Base-by-base conservation (phyloP, 2,329 filamentous ascomycete species). In the Cercospora sp. region DNA sequence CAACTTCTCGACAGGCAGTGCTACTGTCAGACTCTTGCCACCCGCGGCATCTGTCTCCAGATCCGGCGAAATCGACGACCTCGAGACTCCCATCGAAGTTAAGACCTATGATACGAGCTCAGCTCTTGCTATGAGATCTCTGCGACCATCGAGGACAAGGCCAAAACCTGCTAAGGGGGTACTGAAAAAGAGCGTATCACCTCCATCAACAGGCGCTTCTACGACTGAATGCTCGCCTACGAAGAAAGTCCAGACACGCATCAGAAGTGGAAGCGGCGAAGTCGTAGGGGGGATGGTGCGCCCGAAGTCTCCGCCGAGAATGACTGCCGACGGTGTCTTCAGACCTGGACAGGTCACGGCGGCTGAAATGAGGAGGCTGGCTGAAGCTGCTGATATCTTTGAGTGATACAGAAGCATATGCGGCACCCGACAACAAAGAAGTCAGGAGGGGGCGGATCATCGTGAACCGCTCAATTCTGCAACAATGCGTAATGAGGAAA, bases 101-200 rank as follows among this genome's bases (percentile, higher is more conserved):
- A 68, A 53, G 48, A 61, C 61, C 18, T 66, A 64, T 57, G 62
- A 64, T 10, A 64, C 51, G 5, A 31, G 48, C 48, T 53, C 62
- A 7, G 48, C 31, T 13, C 48, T 64, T 39, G 20, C 48, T 5
- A 63, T 55, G 45, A 57, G 28, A 48, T 64, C 45, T 23, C 55
- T 71, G 39, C 60, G 63, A 23, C 69, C 65, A 26, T 71, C 69
- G 12, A 59, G 28, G 39, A 67, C 62, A 23, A 58, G 67, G 12
- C 65, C 69, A 30, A 59, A 60, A n/a, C 71, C 71, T 28, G 30
- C 53, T 30, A 72, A 68, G 30, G 68, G 70, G 16, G 70, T 73
- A 7, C 36, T 73, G 60, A 73, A 73, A 62, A 66, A 70, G 36
- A 64, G 48, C n/a, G 62, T 51, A 1, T 64, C 62, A 20, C 62